A percentile compares a stretch with the other conserved stretches of the same genome.
Evolutionary conservation across 192 early-diverging fungal species (phyloP).

Genomic region (Haplosporangium gracile): DNA sequence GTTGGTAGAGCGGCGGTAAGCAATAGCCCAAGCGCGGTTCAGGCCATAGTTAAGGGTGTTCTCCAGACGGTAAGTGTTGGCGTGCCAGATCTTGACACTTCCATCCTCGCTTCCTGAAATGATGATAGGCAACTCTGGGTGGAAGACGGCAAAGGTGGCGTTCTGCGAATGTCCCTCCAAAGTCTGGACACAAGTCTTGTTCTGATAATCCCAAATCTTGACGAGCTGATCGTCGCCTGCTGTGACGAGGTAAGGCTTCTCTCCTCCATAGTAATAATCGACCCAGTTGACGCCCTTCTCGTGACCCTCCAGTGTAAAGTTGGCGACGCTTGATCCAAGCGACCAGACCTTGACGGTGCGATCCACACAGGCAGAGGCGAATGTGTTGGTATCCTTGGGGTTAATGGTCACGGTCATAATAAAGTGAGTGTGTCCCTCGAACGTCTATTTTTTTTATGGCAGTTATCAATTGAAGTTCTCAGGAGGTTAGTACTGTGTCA

Average conservation of each 20-base stretch:
- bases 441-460: constrained; percentile 65
- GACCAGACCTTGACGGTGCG: constrained; percentile 99
- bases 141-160: constrained; percentile 90
- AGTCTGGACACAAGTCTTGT: constrained; percentile 99
- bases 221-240: constrained; percentile 95
- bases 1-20: constrained; percentile 89
- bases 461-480: neutral
- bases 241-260: constrained; percentile 97
- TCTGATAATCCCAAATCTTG: constrained; percentile 99
- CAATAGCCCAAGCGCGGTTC: constrained; percentile 96
- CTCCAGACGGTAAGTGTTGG: constrained; percentile 96
- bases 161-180: constrained; percentile 98
- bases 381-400: constrained; percentile 99
- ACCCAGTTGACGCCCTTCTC: constrained; percentile 98
- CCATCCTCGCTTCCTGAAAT: constrained; percentile 97
- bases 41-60: constrained; percentile 98
- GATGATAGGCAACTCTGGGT: constrained; percentile 97
- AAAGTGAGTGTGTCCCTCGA: constrained; percentile 98
- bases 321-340: constrained; percentile 92
- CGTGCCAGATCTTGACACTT: constrained; percentile 96
- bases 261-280: constrained; percentile 98
- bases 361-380: constrained; percentile 98
- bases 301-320: constrained; percentile 98
- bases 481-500: neutral
- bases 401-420: constrained; percentile 98